Conservation (phyloP, 2,329 filamentous ascomycete species). For the Domatiomyces catenatus region DNA sequence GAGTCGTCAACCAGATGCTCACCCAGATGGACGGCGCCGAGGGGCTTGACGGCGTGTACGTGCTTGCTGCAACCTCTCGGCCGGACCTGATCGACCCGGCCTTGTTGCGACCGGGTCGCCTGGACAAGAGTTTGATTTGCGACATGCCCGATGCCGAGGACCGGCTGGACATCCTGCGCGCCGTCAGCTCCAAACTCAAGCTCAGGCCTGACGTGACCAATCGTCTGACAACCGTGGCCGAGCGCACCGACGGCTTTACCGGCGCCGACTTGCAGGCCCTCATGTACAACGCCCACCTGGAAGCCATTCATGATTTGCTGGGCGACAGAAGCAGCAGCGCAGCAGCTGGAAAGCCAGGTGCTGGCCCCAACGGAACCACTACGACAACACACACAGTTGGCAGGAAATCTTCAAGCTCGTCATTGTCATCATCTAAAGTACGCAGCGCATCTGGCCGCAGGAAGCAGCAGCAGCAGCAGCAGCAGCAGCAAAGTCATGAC, state of each 20-base stretch:
- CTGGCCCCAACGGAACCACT: constrained; percentile 16
- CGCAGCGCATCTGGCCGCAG: constrained; percentile 20
- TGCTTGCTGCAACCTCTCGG: constrained; percentile 80
- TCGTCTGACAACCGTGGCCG: constrained; percentile 57
- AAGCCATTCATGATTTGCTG: constrained; percentile 89
- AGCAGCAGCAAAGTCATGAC: constrained; percentile 25
- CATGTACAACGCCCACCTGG: constrained; percentile 88
- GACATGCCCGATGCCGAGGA: constrained; percentile 71
- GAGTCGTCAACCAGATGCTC: constrained; percentile 92
- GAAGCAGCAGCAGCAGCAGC: constrained; percentile 20
- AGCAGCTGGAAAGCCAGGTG: constrained; percentile 18
- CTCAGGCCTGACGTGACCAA: constrained; percentile 51
- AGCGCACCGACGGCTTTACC: constrained; percentile 72
- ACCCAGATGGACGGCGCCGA: constrained; percentile 99
- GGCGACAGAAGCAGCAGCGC: constrained; percentile 33
- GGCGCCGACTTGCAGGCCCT: constrained; percentile 90
- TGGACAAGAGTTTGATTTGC: constrained; percentile 87
- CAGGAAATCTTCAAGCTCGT: constrained; percentile 13
- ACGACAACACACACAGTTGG: constrained; percentile 4
- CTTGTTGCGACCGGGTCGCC: constrained; percentile 70
- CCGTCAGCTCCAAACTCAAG: constrained; percentile 67
- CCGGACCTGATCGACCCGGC: constrained; percentile 94
- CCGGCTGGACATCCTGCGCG: constrained; percentile 71
- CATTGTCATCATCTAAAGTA: constrained; percentile 10
- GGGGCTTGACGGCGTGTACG: constrained; percentile 85